phyloP scores from a whole-genome alignment of 805 yeast genomes.

The Cyberlindnera maritima region DNA sequence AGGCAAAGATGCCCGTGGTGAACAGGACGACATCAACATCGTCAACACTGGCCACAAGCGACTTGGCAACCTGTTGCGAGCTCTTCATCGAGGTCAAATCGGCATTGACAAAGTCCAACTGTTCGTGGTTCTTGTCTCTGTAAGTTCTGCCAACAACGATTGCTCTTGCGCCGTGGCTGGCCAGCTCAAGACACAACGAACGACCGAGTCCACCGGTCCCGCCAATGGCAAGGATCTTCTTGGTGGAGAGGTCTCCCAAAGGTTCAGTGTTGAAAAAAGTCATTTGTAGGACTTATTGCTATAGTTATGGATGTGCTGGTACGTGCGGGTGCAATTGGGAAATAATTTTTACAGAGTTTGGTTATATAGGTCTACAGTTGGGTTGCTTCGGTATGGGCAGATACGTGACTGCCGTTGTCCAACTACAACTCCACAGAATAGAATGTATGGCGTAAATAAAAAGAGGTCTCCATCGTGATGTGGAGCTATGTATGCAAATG shows the following conservation, averaged over 20 bases:
- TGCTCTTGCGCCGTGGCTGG: slow-evolving; percentile 24
- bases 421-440: no score
- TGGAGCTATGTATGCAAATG: no score
- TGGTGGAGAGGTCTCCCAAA: not conserved
- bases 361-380: no score
- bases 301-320: no score
- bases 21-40: slow-evolving; percentile 31
- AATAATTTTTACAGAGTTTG: no score
- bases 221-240: slow-evolving; percentile 31
- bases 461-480: no score
- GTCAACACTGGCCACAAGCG: slow-evolving; percentile 18
- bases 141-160: slow-evolving; percentile 37
- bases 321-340: no score
- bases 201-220: slow-evolving; percentile 42
- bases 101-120: slow-evolving; percentile 31
- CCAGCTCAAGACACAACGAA: not conserved
- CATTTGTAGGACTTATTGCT: no score
- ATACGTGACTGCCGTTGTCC: no score
- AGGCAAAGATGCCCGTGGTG: slow-evolving; percentile 41
- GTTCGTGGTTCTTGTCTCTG: slow-evolving; percentile 28
- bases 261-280: not conserved
- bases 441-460: no score
- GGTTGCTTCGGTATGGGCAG: not conserved
- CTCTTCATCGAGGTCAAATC: slow-evolving; percentile 33
- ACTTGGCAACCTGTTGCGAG: slow-evolving; percentile 25